Conservation (phyloP, 2,329 filamentous ascomycete species). For the Ampelomyces quisqualis region DNA sequence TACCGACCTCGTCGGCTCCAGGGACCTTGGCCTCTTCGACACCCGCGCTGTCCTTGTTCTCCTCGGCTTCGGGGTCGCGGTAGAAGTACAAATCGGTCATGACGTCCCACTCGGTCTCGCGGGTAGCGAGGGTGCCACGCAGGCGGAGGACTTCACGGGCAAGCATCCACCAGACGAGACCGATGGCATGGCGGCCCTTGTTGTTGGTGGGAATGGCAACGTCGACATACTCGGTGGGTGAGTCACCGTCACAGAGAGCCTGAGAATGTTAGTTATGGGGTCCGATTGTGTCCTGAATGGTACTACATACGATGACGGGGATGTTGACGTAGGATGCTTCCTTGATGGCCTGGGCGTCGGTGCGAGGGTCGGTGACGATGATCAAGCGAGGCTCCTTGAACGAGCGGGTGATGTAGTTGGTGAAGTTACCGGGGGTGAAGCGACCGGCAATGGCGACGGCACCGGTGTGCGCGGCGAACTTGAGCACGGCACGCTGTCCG, state of each 20-base stretch:
- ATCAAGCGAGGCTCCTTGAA: conserved; percentile 99
- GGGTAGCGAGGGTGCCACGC: conserved; percentile 91
- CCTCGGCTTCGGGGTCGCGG: conserved; percentile 99
- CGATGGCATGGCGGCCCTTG: conserved; percentile 99
- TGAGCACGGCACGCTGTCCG: conserved; percentile 98
- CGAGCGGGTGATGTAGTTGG: conserved; percentile 99
- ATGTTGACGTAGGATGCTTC: conserved; percentile 99
- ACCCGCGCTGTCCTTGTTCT: conserved; percentile 86
- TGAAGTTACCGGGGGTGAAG: conserved; percentile 99
- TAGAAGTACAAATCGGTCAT: conserved; percentile 99
- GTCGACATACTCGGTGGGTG: conserved; percentile 98
- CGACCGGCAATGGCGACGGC: conserved; percentile 97
- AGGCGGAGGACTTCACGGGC: conserved; percentile 99
- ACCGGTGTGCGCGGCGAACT: conserved; percentile 98
- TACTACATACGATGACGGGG: conserved; percentile 71
- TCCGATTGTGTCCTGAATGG: neutral
- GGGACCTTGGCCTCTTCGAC: conserved; percentile 83
- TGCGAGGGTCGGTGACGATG: conserved; percentile 98
- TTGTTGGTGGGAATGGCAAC: conserved; percentile 99
- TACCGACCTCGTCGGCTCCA: conserved; percentile 79
- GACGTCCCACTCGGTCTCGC: conserved; percentile 97
- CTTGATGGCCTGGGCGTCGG: conserved; percentile 99
- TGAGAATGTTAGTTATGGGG: conserved; percentile 11
- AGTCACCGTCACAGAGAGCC: conserved; percentile 98
- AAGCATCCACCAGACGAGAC: conserved; percentile 98